Evolutionary conservation across 352 stramenopile genomes (phyloP), one percentile per base, ranked within the genome.

Genomic region (Detonula confervacea): DNA sequence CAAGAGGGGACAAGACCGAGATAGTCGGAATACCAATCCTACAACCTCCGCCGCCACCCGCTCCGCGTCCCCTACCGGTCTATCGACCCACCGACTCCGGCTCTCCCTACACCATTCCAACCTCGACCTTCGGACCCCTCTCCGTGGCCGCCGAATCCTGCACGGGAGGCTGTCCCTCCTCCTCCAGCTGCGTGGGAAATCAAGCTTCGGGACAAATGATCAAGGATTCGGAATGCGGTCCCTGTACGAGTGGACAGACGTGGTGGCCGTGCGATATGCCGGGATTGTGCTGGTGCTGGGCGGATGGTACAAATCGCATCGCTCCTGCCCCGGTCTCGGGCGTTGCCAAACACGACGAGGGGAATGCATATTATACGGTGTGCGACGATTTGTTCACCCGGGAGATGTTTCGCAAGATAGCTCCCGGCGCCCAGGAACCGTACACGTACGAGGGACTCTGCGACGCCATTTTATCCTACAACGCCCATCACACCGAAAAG

Each of bases 261-360:
- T 87, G 65, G 39, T 87, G 80, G 80, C 80, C 80, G 4, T 87
- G 80, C 54, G 74, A 87, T 46, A 65, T 83, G n/a, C 73, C 83
- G 33, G 74, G 73, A 44, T 59, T 87, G 18, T 87, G 80, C 37
- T 83, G 81, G 37, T 87, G 80, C 62, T 83, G 74, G 73, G 73
- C 80, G 30, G 63, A 57, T 1, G 52, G 18, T 24, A 79, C 39
- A 24, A 59, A 73, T 52, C 67, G 80, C 30, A 79, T 83, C 20
- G 73, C 80, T 35, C 80, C 80, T 27, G 80, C 80, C 0, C 80
- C 80, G 29, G 54, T 44, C n/a, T 76, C 18, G 29, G 59, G 52
- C 61, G 72, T 2, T 62, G 72, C 29, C 25, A 9, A 73, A 46
- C 22, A 35, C 80, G 37, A 67, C 80, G 46, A 62, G 67, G 11